Evolutionary conservation across 2,329 filamentous ascomycete species (phyloP), one percentile per base, ranked within the genome.

Genomic region (Ploettnerulaceae sp.): DNA sequence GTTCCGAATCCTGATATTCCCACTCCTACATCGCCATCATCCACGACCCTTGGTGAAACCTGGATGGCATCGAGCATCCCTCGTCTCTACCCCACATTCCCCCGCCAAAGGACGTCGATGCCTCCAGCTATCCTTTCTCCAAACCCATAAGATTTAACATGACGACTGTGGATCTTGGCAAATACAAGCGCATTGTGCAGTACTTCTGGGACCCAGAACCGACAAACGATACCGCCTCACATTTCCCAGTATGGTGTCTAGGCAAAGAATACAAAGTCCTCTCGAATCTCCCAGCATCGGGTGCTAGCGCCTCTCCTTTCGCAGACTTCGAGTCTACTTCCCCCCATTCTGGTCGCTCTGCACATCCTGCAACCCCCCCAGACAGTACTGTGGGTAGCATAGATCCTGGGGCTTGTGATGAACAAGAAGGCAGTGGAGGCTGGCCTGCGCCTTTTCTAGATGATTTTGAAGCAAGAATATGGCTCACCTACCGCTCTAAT

Each of bases 401-500:
- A 28, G 58, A 61, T 31, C 58, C 58, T 3, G 48, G 47, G n/a
- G 55, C 51, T 28, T 60, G 56, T 32, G 55, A 58, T 39, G 59
- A 61, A 21, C 45, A 49, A 44, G 47, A 49, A 17, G 55, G 57
- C n/a, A 57, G 58, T 41, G 57, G 59, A 34, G 82, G 84, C 48
- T 98, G 93, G 93, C 93, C 93, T 7, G 70, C 77, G 7, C 75
- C 79, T 4, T 98, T 98, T 61, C 71, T 97, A 25, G 85, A 89
- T 50, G 93, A 98, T 66, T 94, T 97, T 60, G 89, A 95, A 64
- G 90, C 91, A 4, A 81, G 81, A 51, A 80, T 96, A 65, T 97
- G 93, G 91, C 87, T 98, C 77, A 97, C 91, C 7, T 98, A 98
- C 63, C 81, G 93, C 41, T 93, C 84, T 20, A 85, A 85, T 57